A percentile compares a stretch with the other conserved stretches of the same genome.
phyloP scores from a whole-genome alignment of 2,329 filamentous ascomycete genomes.

The Penicillium sp. region DNA sequence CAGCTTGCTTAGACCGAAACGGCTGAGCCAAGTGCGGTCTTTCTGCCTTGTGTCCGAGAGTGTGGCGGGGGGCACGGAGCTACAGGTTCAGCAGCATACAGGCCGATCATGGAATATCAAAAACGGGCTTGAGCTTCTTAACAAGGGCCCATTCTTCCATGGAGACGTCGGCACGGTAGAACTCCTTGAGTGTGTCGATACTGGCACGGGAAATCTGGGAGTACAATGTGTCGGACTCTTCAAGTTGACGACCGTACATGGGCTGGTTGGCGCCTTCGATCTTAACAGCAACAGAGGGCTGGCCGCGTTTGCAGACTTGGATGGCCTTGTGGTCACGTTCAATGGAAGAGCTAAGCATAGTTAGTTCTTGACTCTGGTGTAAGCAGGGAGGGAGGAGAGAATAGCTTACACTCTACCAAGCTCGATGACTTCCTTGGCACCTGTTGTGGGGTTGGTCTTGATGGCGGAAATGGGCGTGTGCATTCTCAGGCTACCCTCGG shows the following conservation, averaged over 20 bases:
- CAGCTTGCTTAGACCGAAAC: not conserved
- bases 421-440: conserved; percentile 79
- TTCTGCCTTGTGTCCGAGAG: not conserved
- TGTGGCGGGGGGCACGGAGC: not conserved
- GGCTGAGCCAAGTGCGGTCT: not conserved
- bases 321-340: conserved; percentile 98
- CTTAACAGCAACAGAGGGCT: conserved; percentile 97
- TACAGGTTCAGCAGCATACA: not conserved
- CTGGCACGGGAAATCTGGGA: conserved; percentile 83
- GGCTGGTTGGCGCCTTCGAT: conserved; percentile 95
- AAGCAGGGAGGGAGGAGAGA: not conserved
- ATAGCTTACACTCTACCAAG: conserved; percentile 88
- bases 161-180: conserved; percentile 82
- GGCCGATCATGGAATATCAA: conserved; percentile 74
- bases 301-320: conserved; percentile 88
- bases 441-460: conserved; percentile 78
- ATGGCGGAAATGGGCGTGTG: conserved; percentile 90
- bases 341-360: conserved; percentile 75
- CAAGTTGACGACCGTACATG: conserved; percentile 90
- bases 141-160: conserved; percentile 96
- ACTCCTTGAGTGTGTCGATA: conserved; percentile 96
- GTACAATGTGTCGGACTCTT: conserved; percentile 88
- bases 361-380: conserved; percentile 27
- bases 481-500: conserved; percentile 84
- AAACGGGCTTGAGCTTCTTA: conserved; percentile 91